Evolutionary conservation across 192 early-diverging fungal species (phyloP), one percentile per base, ranked within the genome.

Genomic region (Coemansia sp.): DNA sequence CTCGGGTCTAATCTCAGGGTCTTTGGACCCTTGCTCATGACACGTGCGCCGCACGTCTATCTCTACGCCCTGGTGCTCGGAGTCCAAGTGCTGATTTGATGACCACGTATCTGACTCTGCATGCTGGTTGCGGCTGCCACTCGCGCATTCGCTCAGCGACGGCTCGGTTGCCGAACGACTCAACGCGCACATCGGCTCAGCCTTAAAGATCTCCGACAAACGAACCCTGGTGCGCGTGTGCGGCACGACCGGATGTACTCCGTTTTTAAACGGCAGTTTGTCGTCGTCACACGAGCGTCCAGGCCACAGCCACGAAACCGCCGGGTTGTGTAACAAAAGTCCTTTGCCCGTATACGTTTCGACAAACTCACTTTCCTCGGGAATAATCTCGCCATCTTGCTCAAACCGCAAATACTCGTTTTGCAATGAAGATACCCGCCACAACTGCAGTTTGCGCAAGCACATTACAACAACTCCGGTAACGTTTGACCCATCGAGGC

Each of bases 361-460:
- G 18, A 81, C 73, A 67, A 81, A 81, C 74, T 81, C 79, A 67
- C 73, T 81, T 18, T 81, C 79, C 40, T 81, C 79, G 0, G 73
- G 69, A 14, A 81, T 73, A 28, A 81, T 81, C 64, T 81, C 74
- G 56, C 79, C 79, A 21, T 81, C 67, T 34, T 76, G 79, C 58
- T 81, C 79, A 38, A 76, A 90, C 74, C 90, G 75, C 51, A 87
- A 42, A 38, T 89, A 93, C 82, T 92, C 90, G 40, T 83, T 82
- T 68, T 90, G 82, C 14, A 84, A 82, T 20, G 84, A 85, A 8
- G 89, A 81, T 24, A 87, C 66, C 10, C 85, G 88, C 96, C 96
- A 98, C 64, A 90, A 84, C 82, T 96, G 93, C 47, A 98, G 70
- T 62, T 93, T 95, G 34, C 96, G 84, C 61, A 98, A 62, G 69